phyloP scores from a whole-genome alignment of 2,329 filamentous ascomycete species.

The Penicillium sp. region DNA sequence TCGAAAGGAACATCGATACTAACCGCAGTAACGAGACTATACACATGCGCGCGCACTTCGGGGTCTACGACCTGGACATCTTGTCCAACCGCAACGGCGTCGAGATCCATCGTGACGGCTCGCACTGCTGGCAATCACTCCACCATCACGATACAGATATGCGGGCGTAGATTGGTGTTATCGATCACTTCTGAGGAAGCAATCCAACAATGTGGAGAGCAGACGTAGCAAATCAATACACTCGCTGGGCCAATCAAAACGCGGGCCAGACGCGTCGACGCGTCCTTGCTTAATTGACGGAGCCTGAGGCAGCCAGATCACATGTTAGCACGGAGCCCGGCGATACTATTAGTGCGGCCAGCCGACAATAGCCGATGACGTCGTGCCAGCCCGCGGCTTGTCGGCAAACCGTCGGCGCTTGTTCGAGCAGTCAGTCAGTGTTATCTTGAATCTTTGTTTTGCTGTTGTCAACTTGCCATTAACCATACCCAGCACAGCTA shows the following conservation, averaged over 20 bases:
- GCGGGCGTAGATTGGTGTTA: neutral
- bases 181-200: neutral
- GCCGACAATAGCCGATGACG: conserved; percentile 33
- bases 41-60: conserved; percentile 88
- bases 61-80: conserved; percentile 69
- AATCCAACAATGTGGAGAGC: neutral
- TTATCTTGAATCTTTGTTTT: neutral
- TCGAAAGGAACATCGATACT: conserved; percentile 33
- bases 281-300: conserved; percentile 14
- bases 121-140: conserved; percentile 16
- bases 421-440: neutral
- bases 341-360: conserved; percentile 7
- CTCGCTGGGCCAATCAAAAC: conserved; percentile 20
- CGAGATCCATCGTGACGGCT: conserved; percentile 37
- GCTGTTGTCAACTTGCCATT: neutral
- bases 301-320: neutral
- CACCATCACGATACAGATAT: conserved; percentile 9
- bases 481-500: neutral
- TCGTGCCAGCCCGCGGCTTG: conserved; percentile 14
- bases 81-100: conserved; percentile 37
- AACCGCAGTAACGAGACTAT: conserved; percentile 89
- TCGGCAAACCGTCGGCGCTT: neutral
- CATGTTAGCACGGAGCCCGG: conserved; percentile 2
- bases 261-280: conserved; percentile 28
- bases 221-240: neutral